Conservation (phyloP, 352 stramenopile species). For the Phytophthora vignae region DNA sequence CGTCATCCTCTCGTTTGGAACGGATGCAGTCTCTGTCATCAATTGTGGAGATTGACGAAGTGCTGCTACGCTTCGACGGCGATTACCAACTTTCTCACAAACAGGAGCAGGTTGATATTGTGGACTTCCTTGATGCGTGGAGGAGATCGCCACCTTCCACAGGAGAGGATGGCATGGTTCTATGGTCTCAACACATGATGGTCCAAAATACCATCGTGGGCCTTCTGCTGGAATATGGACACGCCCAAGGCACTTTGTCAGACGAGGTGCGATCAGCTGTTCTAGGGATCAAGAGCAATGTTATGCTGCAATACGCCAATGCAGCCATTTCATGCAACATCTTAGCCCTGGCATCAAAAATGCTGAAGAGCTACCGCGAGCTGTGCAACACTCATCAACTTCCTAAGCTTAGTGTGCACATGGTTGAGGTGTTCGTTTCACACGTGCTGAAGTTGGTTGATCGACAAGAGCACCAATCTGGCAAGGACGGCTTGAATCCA, state of each 20-base stretch:
- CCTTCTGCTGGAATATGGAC: conserved; percentile 43
- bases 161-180: conserved; percentile 57
- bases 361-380: conserved; percentile 81
- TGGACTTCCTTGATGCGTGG: conserved; percentile 53
- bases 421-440: conserved; percentile 85
- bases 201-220: conserved; percentile 52
- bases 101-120: conserved; percentile 20
- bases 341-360: conserved; percentile 73
- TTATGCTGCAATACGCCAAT: conserved; percentile 77
- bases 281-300: conserved; percentile 39
- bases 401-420: conserved; percentile 77
- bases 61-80: conserved; percentile 34
- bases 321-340: conserved; percentile 75
- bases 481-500: conserved; percentile 14
- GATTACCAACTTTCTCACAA: conserved; percentile 12
- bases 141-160: conserved; percentile 43
- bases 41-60: conserved; percentile 69
- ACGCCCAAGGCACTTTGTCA: conserved; percentile 43
- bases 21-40: conserved; percentile 75
- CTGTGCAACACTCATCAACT: conserved; percentile 72
- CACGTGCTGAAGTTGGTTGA: conserved; percentile 82
- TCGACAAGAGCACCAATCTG: conserved; percentile 57
- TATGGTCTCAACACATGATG: conserved; percentile 75
- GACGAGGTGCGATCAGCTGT: conserved; percentile 39
- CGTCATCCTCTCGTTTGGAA: conserved; percentile 54